Base-by-base conservation (phyloP, 2,329 filamentous ascomycete genomes). In the Coniochaeta prunicola region DNA sequence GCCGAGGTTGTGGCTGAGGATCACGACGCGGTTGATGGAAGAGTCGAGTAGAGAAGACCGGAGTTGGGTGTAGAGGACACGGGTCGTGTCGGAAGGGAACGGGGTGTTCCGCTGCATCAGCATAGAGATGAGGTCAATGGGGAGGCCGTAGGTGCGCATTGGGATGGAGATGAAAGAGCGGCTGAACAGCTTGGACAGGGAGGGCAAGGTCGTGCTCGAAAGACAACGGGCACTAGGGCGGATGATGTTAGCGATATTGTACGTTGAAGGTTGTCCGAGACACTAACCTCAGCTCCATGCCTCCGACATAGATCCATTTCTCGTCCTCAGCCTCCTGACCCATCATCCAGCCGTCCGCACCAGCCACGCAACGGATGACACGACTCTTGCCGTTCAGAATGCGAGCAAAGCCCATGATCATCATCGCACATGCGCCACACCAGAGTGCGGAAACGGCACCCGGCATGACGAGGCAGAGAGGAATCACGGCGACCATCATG, bases 141-240 rank as follows among this genome's bases (percentile, higher is more conserved):
- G 73, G 2, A 80, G 72, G 61, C 84, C 82, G 31, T 80, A 74
- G 10, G 81, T 76, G 31, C 74, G 72, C 59, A 75, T 71, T 60
- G 81, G 77, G 53, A 83, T 78, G 66, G 78, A 79, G 48, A 75
- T 79, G 62, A 84, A 75, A 53, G 73, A 68, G 10, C 70, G 67
- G 48, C 67, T 67, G 60, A 76, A 75, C 4, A 74, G 69, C 19
- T 65, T 67, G 9, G 71, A 69, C 8, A 77, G 61, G 10, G 65
- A 68, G 1, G 74, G 71, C 2, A 74, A 61, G 0, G 71, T 72
- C 10, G 62, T 62, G 55, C 63, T 63, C 40, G 69, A 64, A 13
- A 73, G 66, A 0, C 67, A 65, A 6, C 64, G 67, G 8, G 70
- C 68, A 42, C 71, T 73, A 21, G n/a, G 9, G 6, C 12, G 6